These are phyloP conservation scores for Saturnispora diversa DNA, from an alignment of 805 yeast genomes.

Conservation along the genomic window DNA sequence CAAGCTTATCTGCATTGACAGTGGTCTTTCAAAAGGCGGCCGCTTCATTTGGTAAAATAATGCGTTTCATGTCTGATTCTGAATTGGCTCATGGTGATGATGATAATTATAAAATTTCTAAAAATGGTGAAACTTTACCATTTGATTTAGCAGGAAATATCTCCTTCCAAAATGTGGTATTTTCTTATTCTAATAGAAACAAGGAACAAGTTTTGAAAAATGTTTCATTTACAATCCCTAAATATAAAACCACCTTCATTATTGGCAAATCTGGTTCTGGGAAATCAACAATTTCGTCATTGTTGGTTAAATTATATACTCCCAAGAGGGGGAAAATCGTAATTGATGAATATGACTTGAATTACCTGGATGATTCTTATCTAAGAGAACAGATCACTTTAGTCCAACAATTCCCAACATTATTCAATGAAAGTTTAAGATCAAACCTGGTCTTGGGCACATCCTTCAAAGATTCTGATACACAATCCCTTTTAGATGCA, in stretches of 20 bases:
- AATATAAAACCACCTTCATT: slow-evolving; percentile 47
- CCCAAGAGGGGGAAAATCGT: slow-evolving; percentile 48
- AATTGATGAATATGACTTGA: slow-evolving; percentile 47
- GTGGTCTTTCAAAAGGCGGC: slow-evolving; percentile 62
- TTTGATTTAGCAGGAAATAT: slow-evolving; percentile 40
- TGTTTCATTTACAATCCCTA: slow-evolving; percentile 38
- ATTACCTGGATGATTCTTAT: slow-evolving; percentile 40
- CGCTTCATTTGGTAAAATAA: slow-evolving; percentile 53
- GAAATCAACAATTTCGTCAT: slow-evolving; percentile 68
- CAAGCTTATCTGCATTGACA: slow-evolving; percentile 47
- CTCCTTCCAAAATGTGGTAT: slow-evolving; percentile 46
- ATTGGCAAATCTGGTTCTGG: slow-evolving; percentile 93
- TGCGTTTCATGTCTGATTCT: slow-evolving; percentile 29
- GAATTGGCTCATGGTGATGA: slow-evolving; percentile 7
- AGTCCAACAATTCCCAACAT: slow-evolving; percentile 61
- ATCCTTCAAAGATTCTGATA: slow-evolving; percentile 18
- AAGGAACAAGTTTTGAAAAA: slow-evolving; percentile 38
- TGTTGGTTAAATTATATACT: slow-evolving; percentile 54
- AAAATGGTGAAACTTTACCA: slow-evolving; percentile 18
- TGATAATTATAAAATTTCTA: slow-evolving; percentile 1
- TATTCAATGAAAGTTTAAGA: slow-evolving; percentile 56
- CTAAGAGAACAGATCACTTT: slow-evolving; percentile 55
- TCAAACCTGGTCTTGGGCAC: slow-evolving; percentile 45
- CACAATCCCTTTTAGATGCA: slow-evolving; percentile 35
- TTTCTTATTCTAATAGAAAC: slow-evolving; percentile 55